Base-by-base conservation (phyloP, 2,329 filamentous ascomycete genomes). In the Cladosporium sp. region DNA sequence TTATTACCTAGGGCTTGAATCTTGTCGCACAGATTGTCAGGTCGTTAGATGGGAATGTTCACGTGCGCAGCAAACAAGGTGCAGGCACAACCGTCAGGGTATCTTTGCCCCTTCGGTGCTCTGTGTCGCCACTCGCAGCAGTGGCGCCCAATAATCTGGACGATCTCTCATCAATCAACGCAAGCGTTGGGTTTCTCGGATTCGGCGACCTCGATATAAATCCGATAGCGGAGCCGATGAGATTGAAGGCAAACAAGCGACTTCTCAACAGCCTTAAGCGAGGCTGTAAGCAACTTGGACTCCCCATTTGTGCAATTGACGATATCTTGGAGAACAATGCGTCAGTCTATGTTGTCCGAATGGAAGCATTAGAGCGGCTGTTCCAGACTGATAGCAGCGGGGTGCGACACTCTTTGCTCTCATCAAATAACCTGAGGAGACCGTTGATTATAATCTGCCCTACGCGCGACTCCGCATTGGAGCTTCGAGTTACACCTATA, bases 11-110 rank as follows among this genome's bases (percentile, higher is more conserved):
- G 43, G 43, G 85, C 0, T 66, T 89, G 44, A 84, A 80, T 37
- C 78, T 88, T 6, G 84, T 87, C 63, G 73, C 60, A 51, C 68
- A 52, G 43, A 80, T 88, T 4, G 77, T 86, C 18, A 77, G 77
- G 43, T 75, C 79, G 30, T 67, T 86, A 3, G 74, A 76, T 24
- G 84, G 84, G 13, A 75, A 72, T 15, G 81, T 87, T 40, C 59
- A 61, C 41, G 63, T 66, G 3, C 53, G 61, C 17, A 63, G 60
- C 43, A 57, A 59, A 39, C 62, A 61, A 36, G 57, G 53, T 9
- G 27, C 13, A 3, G 60, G 60, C 3, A 60, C 60, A 4, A 57
- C 51, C 5, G 52, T 59, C 20, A 56, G 42, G 4, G 54, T 62
- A 1, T 47, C 43, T 7, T 27, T 57, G 13, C 59, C 59, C 1